Evolutionary conservation across 352 stramenopile genomes (phyloP).

Genomic region (Phytophthora idaei): DNA sequence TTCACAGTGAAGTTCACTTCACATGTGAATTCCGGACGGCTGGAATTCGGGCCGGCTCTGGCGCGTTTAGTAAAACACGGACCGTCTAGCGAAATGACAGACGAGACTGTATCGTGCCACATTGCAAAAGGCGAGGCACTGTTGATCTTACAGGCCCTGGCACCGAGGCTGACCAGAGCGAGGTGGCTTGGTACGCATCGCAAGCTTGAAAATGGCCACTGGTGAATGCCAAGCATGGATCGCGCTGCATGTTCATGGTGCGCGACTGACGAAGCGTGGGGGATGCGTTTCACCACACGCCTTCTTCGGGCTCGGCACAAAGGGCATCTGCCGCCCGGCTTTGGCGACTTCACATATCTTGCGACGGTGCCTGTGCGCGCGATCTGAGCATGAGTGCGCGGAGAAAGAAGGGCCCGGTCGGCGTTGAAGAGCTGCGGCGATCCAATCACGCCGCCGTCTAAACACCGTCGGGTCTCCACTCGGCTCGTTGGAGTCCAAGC

Average conservation of each 20-base stretch:
- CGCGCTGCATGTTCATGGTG: slow-evolving; percentile 11
- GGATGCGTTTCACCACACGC: slow-evolving; percentile 16
- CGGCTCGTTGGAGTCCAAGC: neutral
- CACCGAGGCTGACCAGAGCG: too few relatives aligned
- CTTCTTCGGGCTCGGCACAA: neutral
- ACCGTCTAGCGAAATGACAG: slow-evolving; percentile 15
- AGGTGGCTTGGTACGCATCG: slow-evolving; percentile 8
- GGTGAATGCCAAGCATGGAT: slow-evolving; percentile 11
- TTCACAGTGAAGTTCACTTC: too few relatives aligned
- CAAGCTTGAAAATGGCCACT: neutral
- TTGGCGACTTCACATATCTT: slow-evolving; percentile 32
- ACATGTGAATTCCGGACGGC: neutral
- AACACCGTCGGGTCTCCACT: slow-evolving; percentile 16
- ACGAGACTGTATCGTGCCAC: neutral
- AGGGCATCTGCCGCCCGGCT: slow-evolving; percentile 18
- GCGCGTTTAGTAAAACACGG: neutral
- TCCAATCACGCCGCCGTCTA: slow-evolving; percentile 25
- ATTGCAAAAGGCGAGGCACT: slow-evolving; percentile 5
- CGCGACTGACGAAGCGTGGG: slow-evolving; percentile 24
- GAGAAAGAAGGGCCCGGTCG: slow-evolving; percentile 18
- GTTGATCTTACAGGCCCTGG: neutral
- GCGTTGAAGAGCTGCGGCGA: slow-evolving; percentile 23
- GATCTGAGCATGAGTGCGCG: slow-evolving; percentile 35
- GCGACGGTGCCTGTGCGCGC: slow-evolving; percentile 21
- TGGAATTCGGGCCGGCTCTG: neutral